Percentiles rank a stretch among this genome's conserved stretches.
phyloP scores from a whole-genome alignment of 139 green algal species.

The Closterium sp. region DNA sequence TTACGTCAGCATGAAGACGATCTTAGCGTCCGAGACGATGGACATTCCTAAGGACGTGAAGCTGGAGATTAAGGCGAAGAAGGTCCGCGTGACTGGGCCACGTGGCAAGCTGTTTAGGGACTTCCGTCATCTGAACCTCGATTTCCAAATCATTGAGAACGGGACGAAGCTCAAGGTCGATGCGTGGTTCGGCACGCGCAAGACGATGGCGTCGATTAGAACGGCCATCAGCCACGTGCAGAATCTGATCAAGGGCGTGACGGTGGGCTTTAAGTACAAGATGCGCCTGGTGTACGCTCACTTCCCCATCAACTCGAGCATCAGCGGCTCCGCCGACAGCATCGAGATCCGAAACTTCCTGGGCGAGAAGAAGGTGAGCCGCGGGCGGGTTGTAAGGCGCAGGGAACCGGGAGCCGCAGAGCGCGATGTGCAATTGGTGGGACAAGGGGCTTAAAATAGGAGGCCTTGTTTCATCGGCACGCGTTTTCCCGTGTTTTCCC shows the following conservation, averaged over 20 bases:
- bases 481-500: neutral
- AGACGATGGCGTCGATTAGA: constrained; percentile 88
- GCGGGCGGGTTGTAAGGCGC: too few relatives aligned
- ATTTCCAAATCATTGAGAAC: constrained; percentile 41
- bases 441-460: neutral
- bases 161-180: constrained; percentile 40
- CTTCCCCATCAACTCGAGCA: constrained; percentile 99
- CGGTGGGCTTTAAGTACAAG: constrained; percentile 93
- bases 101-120: constrained; percentile 42
- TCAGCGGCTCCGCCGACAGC: constrained; percentile 69
- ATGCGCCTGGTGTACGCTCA: constrained; percentile 99
- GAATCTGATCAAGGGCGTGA: constrained; percentile 81
- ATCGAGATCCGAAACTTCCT: constrained; percentile 99
- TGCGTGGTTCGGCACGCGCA: constrained; percentile 81
- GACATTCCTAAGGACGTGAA: constrained; percentile 54
- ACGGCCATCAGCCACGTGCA: constrained; percentile 84
- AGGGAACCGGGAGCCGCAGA: neutral
- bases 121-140: constrained; percentile 49
- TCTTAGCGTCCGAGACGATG: constrained; percentile 41
- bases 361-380: constrained; percentile 86
- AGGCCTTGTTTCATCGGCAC: too few relatives aligned
- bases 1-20: constrained; percentile 49
- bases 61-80: constrained; percentile 53
- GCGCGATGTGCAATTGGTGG: neutral
- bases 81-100: constrained; percentile 54